Conservation (phyloP, 1,284 basidiomycete species). For the Golubevia pallescens region DNA sequence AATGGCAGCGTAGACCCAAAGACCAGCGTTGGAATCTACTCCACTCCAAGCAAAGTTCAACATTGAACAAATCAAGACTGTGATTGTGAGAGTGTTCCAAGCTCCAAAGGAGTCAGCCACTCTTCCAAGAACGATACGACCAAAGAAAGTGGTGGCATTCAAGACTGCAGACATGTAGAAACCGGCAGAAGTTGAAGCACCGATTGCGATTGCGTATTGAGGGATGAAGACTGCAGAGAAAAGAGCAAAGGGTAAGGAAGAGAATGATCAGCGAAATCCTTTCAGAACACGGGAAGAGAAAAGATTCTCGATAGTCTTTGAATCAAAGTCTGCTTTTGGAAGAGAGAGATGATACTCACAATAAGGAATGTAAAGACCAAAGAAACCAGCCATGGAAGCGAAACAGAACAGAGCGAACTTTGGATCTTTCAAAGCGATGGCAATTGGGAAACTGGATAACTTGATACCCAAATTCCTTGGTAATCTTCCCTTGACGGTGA, state of each 20-base stretch:
- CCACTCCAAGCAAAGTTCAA: slow-evolving; percentile 1
- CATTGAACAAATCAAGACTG: background rate
- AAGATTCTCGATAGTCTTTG: too few species aligned
- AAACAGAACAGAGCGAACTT: background rate
- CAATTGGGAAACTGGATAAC: background rate
- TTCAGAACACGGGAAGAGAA: too few species aligned
- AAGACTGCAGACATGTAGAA: slow-evolving; percentile 12
- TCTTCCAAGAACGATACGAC: slow-evolving; percentile 5
- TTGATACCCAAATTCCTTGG: slow-evolving; percentile 1
- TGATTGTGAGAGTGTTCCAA: background rate
- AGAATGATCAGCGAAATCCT: background rate
- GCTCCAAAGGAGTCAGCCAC: slow-evolving; percentile 2
- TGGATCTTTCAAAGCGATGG: background rate
- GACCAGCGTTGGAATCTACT: background rate
- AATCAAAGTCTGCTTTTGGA: too few species aligned
- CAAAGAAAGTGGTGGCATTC: slow-evolving; percentile 12
- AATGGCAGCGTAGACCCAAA: background rate
- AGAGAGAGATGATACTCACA: background rate
- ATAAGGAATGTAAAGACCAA: slow-evolving; percentile 4
- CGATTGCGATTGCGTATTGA: slow-evolving; percentile 8
- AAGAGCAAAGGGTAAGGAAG: background rate
- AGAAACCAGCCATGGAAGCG: background rate
- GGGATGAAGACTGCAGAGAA: slow-evolving; percentile 7
- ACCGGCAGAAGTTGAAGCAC: slow-evolving; percentile 2
- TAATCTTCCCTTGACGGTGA: slow-evolving; percentile 1